phyloP scores from a whole-genome alignment of 73 alveolate genomes.

The Durusdinium trenchii region DNA sequence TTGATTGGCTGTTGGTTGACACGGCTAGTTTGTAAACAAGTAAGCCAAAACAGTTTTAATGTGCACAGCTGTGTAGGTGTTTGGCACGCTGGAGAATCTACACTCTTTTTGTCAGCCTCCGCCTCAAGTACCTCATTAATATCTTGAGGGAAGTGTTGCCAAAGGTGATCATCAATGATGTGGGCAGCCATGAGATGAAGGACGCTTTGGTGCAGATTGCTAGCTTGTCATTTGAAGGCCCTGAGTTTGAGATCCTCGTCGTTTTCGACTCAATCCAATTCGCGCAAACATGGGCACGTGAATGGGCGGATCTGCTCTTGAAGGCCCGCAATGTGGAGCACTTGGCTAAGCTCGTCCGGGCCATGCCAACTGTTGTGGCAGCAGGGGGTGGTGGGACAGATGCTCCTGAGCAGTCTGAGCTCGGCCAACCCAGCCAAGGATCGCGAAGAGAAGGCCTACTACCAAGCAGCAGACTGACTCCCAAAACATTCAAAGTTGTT shows the following conservation, averaged over 20 bases:
- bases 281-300: not conserved
- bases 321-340: not conserved
- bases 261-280: slow-evolving; percentile 4
- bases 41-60: too few species aligned
- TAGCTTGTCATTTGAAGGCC: not conserved
- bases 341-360: not conserved
- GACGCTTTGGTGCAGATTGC: too few species aligned
- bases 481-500: not conserved
- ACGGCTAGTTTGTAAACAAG: too few species aligned
- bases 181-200: not conserved
- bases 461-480: not conserved
- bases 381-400: not conserved
- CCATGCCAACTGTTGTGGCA: not conserved
- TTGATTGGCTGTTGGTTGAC: too few species aligned
- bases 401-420: not conserved
- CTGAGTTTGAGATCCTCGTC: not conserved
- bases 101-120: not conserved
- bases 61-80: too few species aligned
- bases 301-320: not conserved
- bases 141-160: not conserved
- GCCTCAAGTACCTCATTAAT: not conserved
- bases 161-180: not conserved
- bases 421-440: not conserved
- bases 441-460: not conserved
- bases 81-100: not conserved